Conservation (phyloP, 2,329 filamentous ascomycete species). For the Ophiostoma sp. region DNA sequence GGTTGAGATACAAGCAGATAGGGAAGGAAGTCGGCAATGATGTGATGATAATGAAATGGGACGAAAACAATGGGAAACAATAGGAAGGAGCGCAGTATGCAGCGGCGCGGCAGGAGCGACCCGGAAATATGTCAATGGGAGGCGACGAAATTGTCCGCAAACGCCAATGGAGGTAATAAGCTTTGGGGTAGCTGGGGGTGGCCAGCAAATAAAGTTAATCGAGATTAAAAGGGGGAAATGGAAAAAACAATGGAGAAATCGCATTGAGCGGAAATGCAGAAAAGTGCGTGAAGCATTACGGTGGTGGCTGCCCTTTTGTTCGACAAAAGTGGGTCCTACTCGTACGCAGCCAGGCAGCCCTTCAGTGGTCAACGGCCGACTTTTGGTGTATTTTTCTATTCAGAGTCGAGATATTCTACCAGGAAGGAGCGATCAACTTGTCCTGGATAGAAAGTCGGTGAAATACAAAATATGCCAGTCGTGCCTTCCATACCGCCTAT, state of each 20-base stretch:
- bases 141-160: conserved; percentile 12
- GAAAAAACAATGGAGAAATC: conserved; percentile 11
- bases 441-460: neutral
- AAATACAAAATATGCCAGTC: neutral
- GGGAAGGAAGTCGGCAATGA: neutral
- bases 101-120: conserved; percentile 4
- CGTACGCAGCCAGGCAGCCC: no score
- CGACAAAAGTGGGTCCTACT: neutral
- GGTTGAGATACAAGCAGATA: neutral
- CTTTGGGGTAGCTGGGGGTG: conserved; percentile 8
- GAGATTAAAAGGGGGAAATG: conserved; percentile 5
- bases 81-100: neutral
- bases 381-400: neutral
- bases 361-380: neutral
- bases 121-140: neutral
- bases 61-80: neutral
- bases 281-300: neutral
- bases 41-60: neutral
- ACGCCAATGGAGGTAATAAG: conserved; percentile 9
- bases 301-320: no score
- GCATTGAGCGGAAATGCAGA: neutral
- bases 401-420: neutral
- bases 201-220: neutral
- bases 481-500: neutral
- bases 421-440: neutral